Evolutionary conservation across 2,329 filamentous ascomycete species (phyloP).

Genomic region (Ilyonectria robusta): DNA sequence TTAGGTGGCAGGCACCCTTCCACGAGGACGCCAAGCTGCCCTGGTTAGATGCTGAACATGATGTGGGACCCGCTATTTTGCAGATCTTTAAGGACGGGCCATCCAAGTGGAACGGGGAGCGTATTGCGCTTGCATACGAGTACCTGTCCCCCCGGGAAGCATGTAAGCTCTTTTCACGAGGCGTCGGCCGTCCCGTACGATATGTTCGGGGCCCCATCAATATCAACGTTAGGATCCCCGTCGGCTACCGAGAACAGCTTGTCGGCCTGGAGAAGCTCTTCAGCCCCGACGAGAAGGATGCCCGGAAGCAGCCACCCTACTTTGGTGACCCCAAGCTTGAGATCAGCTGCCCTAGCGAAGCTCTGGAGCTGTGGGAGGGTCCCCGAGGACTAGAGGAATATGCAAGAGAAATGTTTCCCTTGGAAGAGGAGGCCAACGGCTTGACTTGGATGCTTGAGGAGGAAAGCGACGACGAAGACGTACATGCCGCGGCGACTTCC

Average conservation of each 20-base stretch:
- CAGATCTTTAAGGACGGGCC: constrained; percentile 97
- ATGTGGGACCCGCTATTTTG: constrained; percentile 90
- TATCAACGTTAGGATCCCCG: constrained; percentile 86
- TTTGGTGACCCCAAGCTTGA: constrained; percentile 73
- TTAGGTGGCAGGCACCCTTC: constrained; percentile 94
- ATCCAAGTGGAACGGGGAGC: constrained; percentile 82
- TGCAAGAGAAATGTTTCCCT: constrained; percentile 90
- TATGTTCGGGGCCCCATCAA: constrained; percentile 87
- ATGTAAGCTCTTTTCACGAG: constrained; percentile 83
- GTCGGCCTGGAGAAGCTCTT: constrained; percentile 76
- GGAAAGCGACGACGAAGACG: constrained; percentile 57
- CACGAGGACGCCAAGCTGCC: constrained; percentile 90
- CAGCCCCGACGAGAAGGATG: constrained; percentile 64
- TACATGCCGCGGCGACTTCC: constrained; percentile 52
- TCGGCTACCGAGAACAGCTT: constrained; percentile 90
- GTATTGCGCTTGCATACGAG: constrained; percentile 92
- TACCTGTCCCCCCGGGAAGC: constrained; percentile 87
- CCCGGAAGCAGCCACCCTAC: constrained; percentile 72
- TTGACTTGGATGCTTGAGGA: constrained; percentile 88
- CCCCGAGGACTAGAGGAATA: constrained; percentile 94
- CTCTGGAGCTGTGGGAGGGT: constrained; percentile 90
- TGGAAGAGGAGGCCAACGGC: constrained; percentile 95
- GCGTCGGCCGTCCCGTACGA: constrained; percentile 81
- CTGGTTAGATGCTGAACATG: constrained; percentile 97
- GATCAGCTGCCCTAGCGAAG: constrained; percentile 78